These are phyloP conservation scores for Euclidium syriacum DNA, from an alignment of 345 rosid genomes.

Conservation along the genomic window DNA sequence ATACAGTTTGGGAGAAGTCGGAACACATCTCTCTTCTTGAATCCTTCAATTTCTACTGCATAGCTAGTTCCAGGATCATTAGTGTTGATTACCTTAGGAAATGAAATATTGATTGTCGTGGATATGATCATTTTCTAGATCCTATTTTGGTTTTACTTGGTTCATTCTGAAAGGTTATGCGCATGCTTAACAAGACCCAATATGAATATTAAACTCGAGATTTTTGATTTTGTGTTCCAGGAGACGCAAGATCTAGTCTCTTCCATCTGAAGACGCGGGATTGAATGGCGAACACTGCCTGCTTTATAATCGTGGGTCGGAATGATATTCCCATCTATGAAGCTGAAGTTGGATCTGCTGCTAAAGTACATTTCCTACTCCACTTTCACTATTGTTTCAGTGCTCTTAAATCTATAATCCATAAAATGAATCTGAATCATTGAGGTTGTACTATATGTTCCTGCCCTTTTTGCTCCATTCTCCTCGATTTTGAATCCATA, in stretches of 20 bases:
- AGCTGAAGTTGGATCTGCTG: slow-evolving; percentile 93
- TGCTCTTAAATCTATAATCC: background rate
- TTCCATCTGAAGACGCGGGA: background rate
- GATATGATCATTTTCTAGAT: background rate
- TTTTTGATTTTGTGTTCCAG: background rate
- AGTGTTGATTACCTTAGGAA: background rate
- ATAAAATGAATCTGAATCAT: background rate
- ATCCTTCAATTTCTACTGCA: background rate
- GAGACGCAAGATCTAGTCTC: background rate
- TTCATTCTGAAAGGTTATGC: background rate
- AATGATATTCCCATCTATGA: slow-evolving; percentile 94
- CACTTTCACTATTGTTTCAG: background rate
- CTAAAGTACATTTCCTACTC: slow-evolving; percentile 47
- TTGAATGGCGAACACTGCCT: slow-evolving; percentile 82
- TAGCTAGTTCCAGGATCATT: background rate
- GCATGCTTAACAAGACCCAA: background rate
- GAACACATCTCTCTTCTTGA: background rate
- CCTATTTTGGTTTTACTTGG: background rate
- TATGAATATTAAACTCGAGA: background rate
- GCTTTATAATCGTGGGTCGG: slow-evolving; percentile 82
- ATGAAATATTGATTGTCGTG: background rate
- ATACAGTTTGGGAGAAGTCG: background rate
- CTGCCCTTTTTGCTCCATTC: background rate
- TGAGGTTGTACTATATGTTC: background rate
- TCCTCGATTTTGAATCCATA: background rate